Evolutionary conservation across 371 early-diverging fungal genomes (phyloP).

Genomic region (Mortierella sp.): DNA sequence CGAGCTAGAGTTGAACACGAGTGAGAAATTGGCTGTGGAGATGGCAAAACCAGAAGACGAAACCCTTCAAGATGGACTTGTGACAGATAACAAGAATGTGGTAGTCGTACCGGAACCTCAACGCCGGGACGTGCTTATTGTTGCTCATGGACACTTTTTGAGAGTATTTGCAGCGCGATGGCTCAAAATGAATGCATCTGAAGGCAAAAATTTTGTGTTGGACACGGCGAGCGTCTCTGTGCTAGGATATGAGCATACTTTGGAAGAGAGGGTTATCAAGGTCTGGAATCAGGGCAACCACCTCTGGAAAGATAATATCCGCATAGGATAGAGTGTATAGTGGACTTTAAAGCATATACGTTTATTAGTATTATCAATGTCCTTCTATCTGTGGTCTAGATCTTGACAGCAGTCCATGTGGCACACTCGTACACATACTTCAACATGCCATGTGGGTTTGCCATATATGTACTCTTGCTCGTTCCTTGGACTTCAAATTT

Average conservation of each 20-base stretch:
- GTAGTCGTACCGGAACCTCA: conserved; percentile 26
- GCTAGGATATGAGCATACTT: conserved; percentile 54
- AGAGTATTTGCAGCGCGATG: conserved; percentile 56
- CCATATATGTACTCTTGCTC: conserved; percentile 76
- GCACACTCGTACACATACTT: conserved; percentile 83
- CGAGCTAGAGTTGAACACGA: conserved; percentile 18
- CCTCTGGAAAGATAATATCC: conserved; percentile 45
- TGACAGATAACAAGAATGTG: conserved; percentile 6
- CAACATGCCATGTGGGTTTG: conserved; percentile 85
- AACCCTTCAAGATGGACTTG: background rate
- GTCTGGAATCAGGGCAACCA: conserved; percentile 55
- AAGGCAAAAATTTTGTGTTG: conserved; percentile 50
- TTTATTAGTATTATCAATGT: background rate
- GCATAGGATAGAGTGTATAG: conserved; percentile 20
- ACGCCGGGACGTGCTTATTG: conserved; percentile 51
- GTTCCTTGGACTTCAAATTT: conserved; percentile 73
- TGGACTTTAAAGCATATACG: background rate
- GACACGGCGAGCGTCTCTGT: conserved; percentile 58
- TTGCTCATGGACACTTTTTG: conserved; percentile 57
- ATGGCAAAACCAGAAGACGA: background rate
- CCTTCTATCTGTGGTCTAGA: conserved; percentile 10
- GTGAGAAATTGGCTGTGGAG: background rate
- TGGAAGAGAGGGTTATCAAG: conserved; percentile 53
- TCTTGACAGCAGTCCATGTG: conserved; percentile 70
- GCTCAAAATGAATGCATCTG: conserved; percentile 40